Evolutionary conservation across 768 basidiomycete species (phyloP), one percentile per base, ranked within the genome.

Genomic region (Russula earlei): DNA sequence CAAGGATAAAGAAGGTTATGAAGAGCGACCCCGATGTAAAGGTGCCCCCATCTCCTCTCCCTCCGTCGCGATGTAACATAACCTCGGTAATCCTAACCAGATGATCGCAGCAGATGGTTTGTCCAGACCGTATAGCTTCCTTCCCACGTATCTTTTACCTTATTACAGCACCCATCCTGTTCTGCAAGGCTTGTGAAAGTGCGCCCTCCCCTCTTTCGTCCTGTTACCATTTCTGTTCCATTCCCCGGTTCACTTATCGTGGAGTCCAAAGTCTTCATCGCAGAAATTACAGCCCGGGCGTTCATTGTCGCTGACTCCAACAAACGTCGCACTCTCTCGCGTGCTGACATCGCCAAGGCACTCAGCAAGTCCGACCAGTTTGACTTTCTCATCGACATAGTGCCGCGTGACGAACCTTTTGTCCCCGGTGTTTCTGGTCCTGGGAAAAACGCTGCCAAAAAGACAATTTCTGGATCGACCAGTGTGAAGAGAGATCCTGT

Each of bases 161-260:
- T 40, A 24, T 42, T 40, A 37, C 63, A 87, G 95, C 92, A 10
- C 95, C 95, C 6, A 88, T 98, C 56, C 73, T 98, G 37, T 95
- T 97, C 70, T 93, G 91, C 74, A 97, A 97, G 71, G 95, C 95
- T 52, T 98, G 95, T 72, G 95, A 98, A 78, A 87, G 95, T 97
- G 64, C 65, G 91, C 82, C 49, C 20, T 1, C 36, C 20, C 27
- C 4, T 33, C 8, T 38, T 29, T 25, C 24, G 14, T 17, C 15
- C 29, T 12, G 5, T 14, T 14, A 36, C 34, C 12, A 14, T 36
- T 31, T 3, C 34, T 36, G 19, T 42, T 25, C 15, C 9, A 14
- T 34, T 14, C 12, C 19, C 17, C 29, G 3, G 20, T 49, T 41
- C 24, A 8, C 66, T 29, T 22, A 37, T 48, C 22, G 7, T 27